Evolutionary conservation across 2,329 filamentous ascomycete species (phyloP), one percentile per base, ranked within the genome.

Genomic region (Orbilia brochopaga): DNA sequence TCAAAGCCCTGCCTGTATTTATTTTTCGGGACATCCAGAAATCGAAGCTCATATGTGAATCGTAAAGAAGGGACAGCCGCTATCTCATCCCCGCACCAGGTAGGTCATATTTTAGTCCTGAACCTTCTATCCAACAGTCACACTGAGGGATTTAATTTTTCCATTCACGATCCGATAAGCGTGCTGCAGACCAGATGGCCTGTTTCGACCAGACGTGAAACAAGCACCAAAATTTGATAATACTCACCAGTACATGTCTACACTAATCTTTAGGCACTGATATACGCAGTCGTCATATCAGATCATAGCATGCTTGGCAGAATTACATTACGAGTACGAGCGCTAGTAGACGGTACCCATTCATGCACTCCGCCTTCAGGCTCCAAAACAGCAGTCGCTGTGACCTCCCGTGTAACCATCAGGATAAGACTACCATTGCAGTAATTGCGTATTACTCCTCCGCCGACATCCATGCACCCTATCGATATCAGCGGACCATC

Each of bases 111-210:
- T 48, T 48, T 48, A 19, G 15, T 48, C 17, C 17, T 19, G 15
- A 19, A 19, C 17, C 21, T 48, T 19, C 21, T 48, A 19, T 48
- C 21, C n/a, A 15, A 19, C 44, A 17, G 4, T 21, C 19, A 48
- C 15, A 5, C 6, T 48, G 44, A 48, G 44, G 44, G 44, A 48
- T 48, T 48, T 48, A 19, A 15, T 48, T 15, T 48, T 48, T 32
- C 27, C 27, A 32, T 48, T 48, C 44, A 21, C 44, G 44, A 42
- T 48, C 27, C 44, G 44, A 48, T 48, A 48, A 48, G 44, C 44
- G 27, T 48, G n/a, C 44, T 48, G 44, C 44, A 21, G 44, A 21
- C 17, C 8, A 8, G 27, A 32, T 32, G 15, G 8, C 44, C 44
- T 23, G 44, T 48, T 48, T 23, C 19, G 44, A 48, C 17, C 44